phyloP scores from a whole-genome alignment of 768 basidiomycete genomes.

The Pluteus cervinus region DNA sequence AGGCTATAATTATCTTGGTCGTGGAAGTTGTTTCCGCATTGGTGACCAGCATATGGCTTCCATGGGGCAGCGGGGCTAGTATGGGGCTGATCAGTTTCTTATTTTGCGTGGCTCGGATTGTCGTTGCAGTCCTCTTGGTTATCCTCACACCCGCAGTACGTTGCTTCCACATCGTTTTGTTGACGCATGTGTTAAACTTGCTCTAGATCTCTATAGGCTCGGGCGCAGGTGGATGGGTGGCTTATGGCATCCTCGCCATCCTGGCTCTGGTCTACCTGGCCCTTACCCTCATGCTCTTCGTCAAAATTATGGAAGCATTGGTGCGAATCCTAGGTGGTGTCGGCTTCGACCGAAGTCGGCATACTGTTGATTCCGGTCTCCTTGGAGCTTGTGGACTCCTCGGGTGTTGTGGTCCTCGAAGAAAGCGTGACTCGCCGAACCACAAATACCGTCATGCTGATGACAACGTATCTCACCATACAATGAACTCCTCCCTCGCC shows the following conservation, averaged over 20 bases:
- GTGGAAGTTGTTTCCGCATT: conserved; percentile 85
- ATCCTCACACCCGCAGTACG: conserved; percentile 86
- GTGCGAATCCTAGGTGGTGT: conserved; percentile 72
- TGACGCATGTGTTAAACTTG: neutral
- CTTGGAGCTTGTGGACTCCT: conserved; percentile 74
- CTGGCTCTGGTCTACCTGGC: conserved; percentile 77
- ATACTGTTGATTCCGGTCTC: conserved; percentile 81
- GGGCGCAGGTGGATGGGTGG: conserved; percentile 86
- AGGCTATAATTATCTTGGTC: conserved; percentile 85
- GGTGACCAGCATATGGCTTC: conserved; percentile 89
- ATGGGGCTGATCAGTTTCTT: conserved; percentile 97
- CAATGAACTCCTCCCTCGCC: conserved; percentile 2
- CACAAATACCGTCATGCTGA: conserved; percentile 12
- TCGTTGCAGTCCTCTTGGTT: conserved; percentile 84
- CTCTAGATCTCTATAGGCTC: conserved; percentile 75
- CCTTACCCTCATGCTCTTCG: conserved; percentile 73
- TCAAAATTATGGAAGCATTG: conserved; percentile 82
- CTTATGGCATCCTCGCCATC: conserved; percentile 87
- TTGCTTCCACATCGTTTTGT: conserved; percentile 5
- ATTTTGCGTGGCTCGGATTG: conserved; percentile 86
- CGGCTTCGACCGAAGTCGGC: conserved; percentile 79
- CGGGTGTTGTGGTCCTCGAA: conserved; percentile 55
- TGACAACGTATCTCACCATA: conserved; percentile 1
- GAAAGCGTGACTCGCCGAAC: conserved; percentile 22
- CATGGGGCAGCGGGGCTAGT: conserved; percentile 94